Base-by-base conservation (phyloP, 192 early-diverging fungal species). In the Backusella tarrabulga region DNA sequence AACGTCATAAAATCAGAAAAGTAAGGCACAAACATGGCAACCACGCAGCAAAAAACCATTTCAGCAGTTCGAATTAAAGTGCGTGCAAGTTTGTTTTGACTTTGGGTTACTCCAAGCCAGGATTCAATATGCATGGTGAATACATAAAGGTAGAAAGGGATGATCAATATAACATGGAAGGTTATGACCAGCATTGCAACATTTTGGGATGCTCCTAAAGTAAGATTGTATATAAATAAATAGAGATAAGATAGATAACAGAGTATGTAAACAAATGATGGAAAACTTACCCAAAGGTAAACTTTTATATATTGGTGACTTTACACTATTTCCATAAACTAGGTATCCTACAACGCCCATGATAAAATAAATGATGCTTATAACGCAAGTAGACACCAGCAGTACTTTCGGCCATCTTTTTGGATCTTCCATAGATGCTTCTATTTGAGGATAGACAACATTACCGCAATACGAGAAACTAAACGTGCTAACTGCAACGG, bases 401-500 rank as follows among this genome's bases (percentile, higher is more conserved):
- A 94, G 80, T 29, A 95, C 93, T 79, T 87, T 87, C n/a, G 88
- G 87, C 83, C 93, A 96, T 76, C 89, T 80, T 23, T 80, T 41
- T 9, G 93, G 93, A 42, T 90, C 83, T 56, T 84, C 80, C 95
- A 96, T 94, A 54, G 91, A 88, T 29, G 87, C 89, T 77, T 96
- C 93, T 44, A 96, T 87, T 74, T 96, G 94, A 15, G 94, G 92
- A 81, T 94, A 95, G 15, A 93, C 90, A 29, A 91, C 93, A 67
- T 94, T 93, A 46, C 94, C 94, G 4, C 91, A 87, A 72, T 91
- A 96, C 74, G 92, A 93, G 80, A 96, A 95, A 23, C 88, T 88
- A 79, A 96, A 90, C 0, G 92, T 93, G 2, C 92, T 93, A 17
- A 96, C 71, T 7, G 93, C 91, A 3, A 90, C 88, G n/a, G 94